Percentiles rank a stretch among this genome's conserved stretches.
Evolutionary conservation across 2,329 filamentous ascomycete species (phyloP).

Genomic region (Aspergillus sp.): DNA sequence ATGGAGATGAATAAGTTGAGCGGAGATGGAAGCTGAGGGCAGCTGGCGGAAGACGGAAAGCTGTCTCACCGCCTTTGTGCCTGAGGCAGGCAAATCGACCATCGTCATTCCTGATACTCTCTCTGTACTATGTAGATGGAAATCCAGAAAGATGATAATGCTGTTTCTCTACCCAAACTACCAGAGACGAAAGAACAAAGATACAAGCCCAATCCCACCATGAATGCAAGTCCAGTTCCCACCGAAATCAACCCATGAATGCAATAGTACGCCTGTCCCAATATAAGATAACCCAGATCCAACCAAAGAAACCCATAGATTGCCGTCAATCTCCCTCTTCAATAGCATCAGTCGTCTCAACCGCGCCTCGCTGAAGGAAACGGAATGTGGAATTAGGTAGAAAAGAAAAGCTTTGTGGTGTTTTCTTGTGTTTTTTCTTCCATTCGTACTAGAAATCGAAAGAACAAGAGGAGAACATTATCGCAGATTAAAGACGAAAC

Average conservation of each 20-base stretch:
- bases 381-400: slow-evolving; percentile 1
- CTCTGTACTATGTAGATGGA: too few species aligned
- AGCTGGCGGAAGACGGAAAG: slow-evolving; percentile 17
- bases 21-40: background rate
- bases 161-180: slow-evolving; percentile 21
- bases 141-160: too few species aligned
- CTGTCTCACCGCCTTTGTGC: background rate
- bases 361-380: slow-evolving; percentile 9
- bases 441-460: slow-evolving; percentile 30
- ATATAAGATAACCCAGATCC: background rate
- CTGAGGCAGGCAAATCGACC: too few species aligned
- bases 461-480: slow-evolving; percentile 14
- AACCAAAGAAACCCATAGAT: background rate
- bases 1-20: background rate
- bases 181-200: background rate
- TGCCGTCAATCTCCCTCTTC: background rate
- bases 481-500: slow-evolving; percentile 12
- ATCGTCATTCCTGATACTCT: too few species aligned
- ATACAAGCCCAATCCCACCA: background rate
- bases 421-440: slow-evolving; percentile 23
- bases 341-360: slow-evolving; percentile 2
- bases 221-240: background rate
- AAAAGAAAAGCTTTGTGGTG: slow-evolving; percentile 13
- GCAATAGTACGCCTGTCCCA: too few species aligned
- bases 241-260: background rate